These are phyloP conservation scores for Saccharomyces kudriavzevii DNA, from an alignment of 805 yeast species.

Conservation along the genomic window DNA sequence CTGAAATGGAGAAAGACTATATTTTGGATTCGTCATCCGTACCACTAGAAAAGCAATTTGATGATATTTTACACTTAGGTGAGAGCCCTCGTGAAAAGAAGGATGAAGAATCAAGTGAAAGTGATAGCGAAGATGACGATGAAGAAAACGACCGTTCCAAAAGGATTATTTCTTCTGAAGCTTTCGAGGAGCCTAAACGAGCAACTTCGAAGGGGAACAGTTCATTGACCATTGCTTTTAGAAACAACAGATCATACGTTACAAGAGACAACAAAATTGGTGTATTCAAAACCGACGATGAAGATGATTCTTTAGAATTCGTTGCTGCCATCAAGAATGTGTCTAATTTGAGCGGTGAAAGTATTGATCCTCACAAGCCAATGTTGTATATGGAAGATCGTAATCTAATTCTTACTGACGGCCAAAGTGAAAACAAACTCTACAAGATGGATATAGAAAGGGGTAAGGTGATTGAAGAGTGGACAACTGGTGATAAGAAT, in stretches of 20 bases:
- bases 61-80: constrained; percentile 20
- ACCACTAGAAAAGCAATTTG: constrained; percentile 34
- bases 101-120: constrained; percentile 27
- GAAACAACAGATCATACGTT: constrained; percentile 67
- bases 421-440: constrained; percentile 36
- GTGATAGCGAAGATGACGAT: constrained; percentile 31
- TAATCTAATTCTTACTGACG: constrained; percentile 56
- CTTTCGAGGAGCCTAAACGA: constrained; percentile 11
- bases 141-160: constrained; percentile 30
- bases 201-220: constrained; percentile 39
- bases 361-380: constrained; percentile 50
- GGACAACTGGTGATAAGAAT: constrained; percentile 49
- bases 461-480: constrained; percentile 82
- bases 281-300: constrained; percentile 55
- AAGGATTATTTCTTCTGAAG: constrained; percentile 15
- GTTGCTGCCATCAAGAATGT: constrained; percentile 61
- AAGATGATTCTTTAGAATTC: constrained; percentile 46
- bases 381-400: constrained; percentile 75
- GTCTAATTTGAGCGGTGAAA: constrained; percentile 41
- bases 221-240: constrained; percentile 61
- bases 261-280: constrained; percentile 75
- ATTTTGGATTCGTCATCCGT: constrained; percentile 44
- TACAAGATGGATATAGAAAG: constrained; percentile 71
- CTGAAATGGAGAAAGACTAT: constrained; percentile 45
- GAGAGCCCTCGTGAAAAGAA: constrained; percentile 20